phyloP scores from a whole-genome alignment of 2,329 filamentous ascomycete species.

The Arachnopeziza araneosa region DNA sequence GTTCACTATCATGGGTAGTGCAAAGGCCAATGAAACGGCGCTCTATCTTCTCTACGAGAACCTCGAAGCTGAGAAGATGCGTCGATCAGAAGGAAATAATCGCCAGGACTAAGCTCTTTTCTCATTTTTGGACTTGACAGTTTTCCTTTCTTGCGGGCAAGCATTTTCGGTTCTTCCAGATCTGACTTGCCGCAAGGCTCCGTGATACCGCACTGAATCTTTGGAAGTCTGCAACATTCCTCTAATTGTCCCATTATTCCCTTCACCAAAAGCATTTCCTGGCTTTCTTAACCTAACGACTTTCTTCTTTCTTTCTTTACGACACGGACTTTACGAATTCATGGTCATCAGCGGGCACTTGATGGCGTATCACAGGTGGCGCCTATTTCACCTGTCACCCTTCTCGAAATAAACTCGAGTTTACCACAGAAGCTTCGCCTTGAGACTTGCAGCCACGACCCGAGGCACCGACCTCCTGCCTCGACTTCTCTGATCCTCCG shows the following conservation, averaged over 20 bases:
- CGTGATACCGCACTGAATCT: conserved; percentile 41
- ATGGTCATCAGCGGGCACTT: conserved; percentile 28
- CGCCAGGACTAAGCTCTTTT: conserved; percentile 28
- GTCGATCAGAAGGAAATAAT: conserved; percentile 70
- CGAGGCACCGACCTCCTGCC: conserved; percentile 33
- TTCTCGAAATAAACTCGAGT: conserved; percentile 21
- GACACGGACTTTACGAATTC: conserved; percentile 35
- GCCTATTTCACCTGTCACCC: conserved; percentile 24
- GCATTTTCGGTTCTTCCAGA: conserved; percentile 46
- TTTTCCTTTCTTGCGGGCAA: conserved; percentile 48
- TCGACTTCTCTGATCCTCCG: conserved; percentile 30
- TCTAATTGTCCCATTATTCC: conserved; percentile 27
- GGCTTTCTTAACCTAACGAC: conserved; percentile 25
- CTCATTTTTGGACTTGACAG: conserved; percentile 22
- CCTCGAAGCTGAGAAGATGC: conserved; percentile 97
- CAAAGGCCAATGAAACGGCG: conserved; percentile 90
- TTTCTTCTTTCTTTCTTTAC: conserved; percentile 29
- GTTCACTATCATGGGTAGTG: conserved; percentile 98
- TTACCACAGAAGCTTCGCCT: conserved; percentile 26
- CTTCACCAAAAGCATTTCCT: conserved; percentile 32
- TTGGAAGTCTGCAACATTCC: conserved; percentile 30
- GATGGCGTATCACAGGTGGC: conserved; percentile 23
- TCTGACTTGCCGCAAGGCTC: conserved; percentile 58
- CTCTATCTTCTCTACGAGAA: conserved; percentile 98
- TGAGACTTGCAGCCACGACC: conserved; percentile 27